Base-by-base conservation (phyloP, 176 grass and related monocot genomes). In the Aegilops umbellulata region DNA sequence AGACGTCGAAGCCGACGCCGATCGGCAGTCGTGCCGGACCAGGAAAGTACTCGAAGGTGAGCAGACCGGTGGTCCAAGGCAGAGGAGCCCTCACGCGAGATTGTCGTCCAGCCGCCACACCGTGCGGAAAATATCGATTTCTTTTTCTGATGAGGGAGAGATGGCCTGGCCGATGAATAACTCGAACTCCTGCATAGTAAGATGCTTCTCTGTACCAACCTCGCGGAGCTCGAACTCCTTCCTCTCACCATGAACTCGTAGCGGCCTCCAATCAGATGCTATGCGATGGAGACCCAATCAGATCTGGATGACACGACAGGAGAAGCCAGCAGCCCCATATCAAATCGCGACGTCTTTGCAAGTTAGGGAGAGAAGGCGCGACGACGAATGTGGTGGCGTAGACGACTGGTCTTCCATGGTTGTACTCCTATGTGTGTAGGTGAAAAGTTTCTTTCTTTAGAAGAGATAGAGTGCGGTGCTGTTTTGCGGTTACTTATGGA, bases 201-300 rank as follows among this genome's bases (percentile, higher is more conserved):
- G 90, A 74, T 94, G 95, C 6, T 90, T 90, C 7, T 90, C 92
- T 29, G 95, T 97, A 64, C 90, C 92, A 32, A 97, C 92, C 82
- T 97, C 92, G n/a, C 88, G 88, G 44, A 97, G 84, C n/a, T 78
- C 38, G 24, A 73, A 67, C 81, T 89, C 91, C 69, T 97, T 92
- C 74, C 88, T 81, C 32, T 5, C 24, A 94, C 92, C 83, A 92
- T 60, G 66, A 92, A 97, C 87, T 97, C 92, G 4, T 86, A 89
- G 30, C 92, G 92, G 49, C 92, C 87, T 38, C 36, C 36, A 38
- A 38, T 38, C 7, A 38, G 36, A 38, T 38, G 36, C 36, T 38
- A 8, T 7, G 36, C 7, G 36, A 38, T 78, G 51, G 78, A 22
- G 2, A n/a, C 71, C 27, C 77, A 34, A 34, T 6, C 32, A 34